Evolutionary conservation across 331 rosid species (phyloP), one percentile per base, ranked within the genome.

Genomic region (Pyrus hybrid): DNA sequence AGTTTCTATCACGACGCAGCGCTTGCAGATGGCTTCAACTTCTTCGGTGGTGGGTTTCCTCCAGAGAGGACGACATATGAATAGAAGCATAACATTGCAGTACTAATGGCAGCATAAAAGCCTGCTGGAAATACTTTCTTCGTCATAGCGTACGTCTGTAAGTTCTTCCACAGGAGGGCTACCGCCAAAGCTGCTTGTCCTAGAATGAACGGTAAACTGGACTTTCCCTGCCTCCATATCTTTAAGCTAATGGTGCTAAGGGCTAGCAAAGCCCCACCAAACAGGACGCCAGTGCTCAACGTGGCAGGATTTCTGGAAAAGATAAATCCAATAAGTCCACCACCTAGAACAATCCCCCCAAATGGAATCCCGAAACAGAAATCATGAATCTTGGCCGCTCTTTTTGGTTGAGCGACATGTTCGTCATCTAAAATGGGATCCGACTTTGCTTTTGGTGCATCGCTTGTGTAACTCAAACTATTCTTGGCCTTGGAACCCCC

Each of bases 311-410:
- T 94, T 83, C 96, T 79, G 14, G 96, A 82, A 54, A 90, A 86
- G 62, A 90, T 79, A 69, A 87, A 90, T 49, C 95, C 92, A 76
- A 88, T 37, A 54, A 94, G 80, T 35, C 95, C 97, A 28, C 96
- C 95, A 43, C 95, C 79, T 72, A 91, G 79, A 84, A 94, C 95
- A 73, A 90, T 60, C 37, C 97, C 98, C 76, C 99, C 99, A 70
- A 88, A 94, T 49, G 99, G 99, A 83, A 94, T 91, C 70, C 97
- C 99, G 10, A 94, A 94, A 84, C 99, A 94, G 80, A 94, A 94
- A 81, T 94, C 99, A 83, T 94, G 99, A 76, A 94, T 85, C 85
- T 88, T 92, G 3, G 99, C 96, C 17, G 88, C 73, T 35, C 77
- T 74, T 81, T 84, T 82, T 37, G 60, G 88, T 60, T 83, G 85